Conservation (phyloP, 2,329 filamentous ascomycete genomes). For the Penicillium freii region DNA sequence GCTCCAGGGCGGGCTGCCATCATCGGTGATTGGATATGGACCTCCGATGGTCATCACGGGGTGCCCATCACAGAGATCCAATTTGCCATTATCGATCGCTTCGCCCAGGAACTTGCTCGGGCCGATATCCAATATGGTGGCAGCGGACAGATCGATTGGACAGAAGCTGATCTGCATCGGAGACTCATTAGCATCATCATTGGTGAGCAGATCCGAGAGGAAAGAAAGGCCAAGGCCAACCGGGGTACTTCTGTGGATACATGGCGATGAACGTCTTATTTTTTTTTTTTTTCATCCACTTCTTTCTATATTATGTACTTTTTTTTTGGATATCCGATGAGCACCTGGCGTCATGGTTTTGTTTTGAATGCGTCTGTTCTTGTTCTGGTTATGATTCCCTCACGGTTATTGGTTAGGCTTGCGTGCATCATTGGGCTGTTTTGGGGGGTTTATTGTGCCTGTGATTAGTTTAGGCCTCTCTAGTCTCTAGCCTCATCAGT, state of each 20-base stretch:
- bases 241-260: constrained; percentile 27
- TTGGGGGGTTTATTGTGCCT: constrained; percentile 3
- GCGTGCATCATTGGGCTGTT: constrained; percentile 12
- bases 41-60: constrained; percentile 41
- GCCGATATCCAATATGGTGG: constrained; percentile 38
- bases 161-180: constrained; percentile 44
- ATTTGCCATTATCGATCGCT: constrained; percentile 43
- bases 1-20: constrained; percentile 37
- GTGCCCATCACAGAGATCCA: constrained; percentile 44
- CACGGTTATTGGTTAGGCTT: constrained; percentile 15
- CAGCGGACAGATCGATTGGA: constrained; percentile 43
- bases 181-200: constrained; percentile 49
- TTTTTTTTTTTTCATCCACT: constrained; percentile 11
- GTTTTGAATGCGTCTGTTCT: constrained; percentile 12
- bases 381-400: constrained; percentile 19
- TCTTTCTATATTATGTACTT: constrained; percentile 8
- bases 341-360: constrained; percentile 17
- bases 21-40: constrained; percentile 45
- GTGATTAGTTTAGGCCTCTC: neutral
- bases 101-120: constrained; percentile 38
- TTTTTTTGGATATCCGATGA: constrained; percentile 8
- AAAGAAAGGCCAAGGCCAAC: constrained; percentile 33
- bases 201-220: constrained; percentile 46
- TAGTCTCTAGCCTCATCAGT: neutral
- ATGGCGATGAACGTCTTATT: constrained; percentile 25